A percentile compares a stretch with the other conserved stretches of the same genome.
Conservation (phyloP, 2,329 filamentous ascomycete genomes). For the Madurella fahalii region DNA sequence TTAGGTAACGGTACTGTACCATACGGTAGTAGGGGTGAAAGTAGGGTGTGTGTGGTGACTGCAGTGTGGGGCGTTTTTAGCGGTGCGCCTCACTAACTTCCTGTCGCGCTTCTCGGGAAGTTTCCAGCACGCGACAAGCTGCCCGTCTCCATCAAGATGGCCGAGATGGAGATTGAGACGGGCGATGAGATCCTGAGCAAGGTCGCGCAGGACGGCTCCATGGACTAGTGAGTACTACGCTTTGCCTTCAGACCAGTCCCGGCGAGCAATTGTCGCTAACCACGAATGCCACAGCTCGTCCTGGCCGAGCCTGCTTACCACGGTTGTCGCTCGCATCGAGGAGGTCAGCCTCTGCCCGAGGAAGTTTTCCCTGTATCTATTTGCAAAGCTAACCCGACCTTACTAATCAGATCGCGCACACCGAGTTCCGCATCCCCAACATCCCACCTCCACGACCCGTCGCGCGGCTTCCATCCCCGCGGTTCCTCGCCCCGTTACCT, state of each 20-base stretch:
- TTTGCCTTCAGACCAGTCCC: background rate
- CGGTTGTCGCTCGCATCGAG: slow-evolving; percentile 65
- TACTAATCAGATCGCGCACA: slow-evolving; percentile 61
- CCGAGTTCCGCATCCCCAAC: slow-evolving; percentile 70
- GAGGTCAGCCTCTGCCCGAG: slow-evolving; percentile 37
- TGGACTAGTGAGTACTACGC: slow-evolving; percentile 50
- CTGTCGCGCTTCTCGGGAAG: slow-evolving; percentile 1
- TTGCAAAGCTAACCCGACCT: slow-evolving; percentile 10
- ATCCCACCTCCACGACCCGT: slow-evolving; percentile 42
- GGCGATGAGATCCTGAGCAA: slow-evolving; percentile 47
- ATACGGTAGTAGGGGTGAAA: too few relatives aligned
- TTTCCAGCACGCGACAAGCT: slow-evolving; percentile 16
- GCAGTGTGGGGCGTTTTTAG: too few relatives aligned
- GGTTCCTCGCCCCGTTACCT: slow-evolving; percentile 43
- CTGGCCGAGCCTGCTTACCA: slow-evolving; percentile 65
- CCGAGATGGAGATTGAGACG: slow-evolving; percentile 51
- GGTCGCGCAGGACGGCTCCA: slow-evolving; percentile 48
- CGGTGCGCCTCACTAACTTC: background rate
- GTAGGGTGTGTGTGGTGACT: too few relatives aligned
- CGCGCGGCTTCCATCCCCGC: slow-evolving; percentile 38
- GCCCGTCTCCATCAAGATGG: slow-evolving; percentile 22
- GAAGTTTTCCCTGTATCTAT: background rate
- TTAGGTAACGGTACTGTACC: too few relatives aligned
- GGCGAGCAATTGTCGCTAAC: slow-evolving; percentile 8
- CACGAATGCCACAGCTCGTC: slow-evolving; percentile 47